Percentiles rank a stretch among this genome's conserved stretches.
These are phyloP conservation scores for Gossypium gossypioides DNA, from an alignment of 441 rosid species.

Conservation along the genomic window DNA sequence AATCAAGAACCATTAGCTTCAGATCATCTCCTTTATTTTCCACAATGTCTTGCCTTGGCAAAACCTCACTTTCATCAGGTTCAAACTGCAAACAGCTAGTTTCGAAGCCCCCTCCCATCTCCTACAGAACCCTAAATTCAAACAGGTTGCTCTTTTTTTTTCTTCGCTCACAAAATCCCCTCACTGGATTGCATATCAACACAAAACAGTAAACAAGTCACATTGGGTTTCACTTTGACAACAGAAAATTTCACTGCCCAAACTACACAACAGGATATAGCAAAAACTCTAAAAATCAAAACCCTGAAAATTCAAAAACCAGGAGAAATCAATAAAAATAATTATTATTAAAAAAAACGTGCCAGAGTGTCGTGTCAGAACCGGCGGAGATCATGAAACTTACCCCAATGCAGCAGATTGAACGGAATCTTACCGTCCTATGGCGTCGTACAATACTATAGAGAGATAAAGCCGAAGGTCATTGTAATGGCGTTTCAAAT, in stretches of 20 bases:
- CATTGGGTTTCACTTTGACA: background rate
- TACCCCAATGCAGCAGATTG: conserved; percentile 21
- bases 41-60: conserved; percentile 8
- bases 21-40: conserved; percentile 12
- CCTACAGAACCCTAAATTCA: conserved; percentile 19
- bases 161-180: background rate
- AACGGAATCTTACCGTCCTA: conserved; percentile 5
- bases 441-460: conserved; percentile 10
- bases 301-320: background rate
- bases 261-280: conserved; percentile 16
- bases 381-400: background rate
- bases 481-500: conserved; percentile 22
- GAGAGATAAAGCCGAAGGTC: conserved; percentile 10
- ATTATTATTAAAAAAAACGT: background rate
- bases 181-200: background rate
- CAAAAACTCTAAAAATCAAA: background rate
- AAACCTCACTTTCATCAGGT: conserved; percentile 22
- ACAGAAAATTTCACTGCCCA: background rate
- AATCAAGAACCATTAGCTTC: conserved; percentile 13
- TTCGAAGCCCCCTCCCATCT: conserved; percentile 42
- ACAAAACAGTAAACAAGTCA: background rate
- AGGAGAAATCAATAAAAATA: background rate
- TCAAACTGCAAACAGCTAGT: conserved; percentile 22
- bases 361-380: conserved; percentile 3
- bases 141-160: background rate